phyloP scores from a whole-genome alignment of 768 basidiomycete species.

The Pisolithus microcarpus region DNA sequence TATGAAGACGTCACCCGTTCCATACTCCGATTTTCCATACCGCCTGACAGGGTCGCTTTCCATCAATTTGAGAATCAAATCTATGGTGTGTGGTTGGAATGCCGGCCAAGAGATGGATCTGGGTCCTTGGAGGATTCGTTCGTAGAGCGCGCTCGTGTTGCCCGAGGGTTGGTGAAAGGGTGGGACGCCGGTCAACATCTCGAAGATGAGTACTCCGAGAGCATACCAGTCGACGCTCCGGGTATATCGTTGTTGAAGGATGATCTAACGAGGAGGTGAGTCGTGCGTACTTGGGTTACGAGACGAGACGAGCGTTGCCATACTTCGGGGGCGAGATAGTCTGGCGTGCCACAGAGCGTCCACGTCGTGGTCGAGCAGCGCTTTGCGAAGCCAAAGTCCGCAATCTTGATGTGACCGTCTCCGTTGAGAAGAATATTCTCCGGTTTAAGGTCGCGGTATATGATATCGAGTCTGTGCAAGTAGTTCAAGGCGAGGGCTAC shows the following conservation, averaged over 20 bases:
- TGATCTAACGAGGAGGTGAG: conserved; percentile 42
- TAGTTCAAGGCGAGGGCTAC: conserved; percentile 90
- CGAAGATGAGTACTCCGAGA: conserved; percentile 91
- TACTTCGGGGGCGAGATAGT: conserved; percentile 95
- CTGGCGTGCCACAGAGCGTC: conserved; percentile 93
- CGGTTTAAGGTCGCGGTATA: conserved; percentile 96
- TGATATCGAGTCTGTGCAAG: conserved; percentile 79
- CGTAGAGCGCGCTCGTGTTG: conserved; percentile 83
- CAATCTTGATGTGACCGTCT: conserved; percentile 94
- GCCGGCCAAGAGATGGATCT: conserved; percentile 71
- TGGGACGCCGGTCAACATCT: conserved; percentile 94
- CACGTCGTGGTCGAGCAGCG: conserved; percentile 80
- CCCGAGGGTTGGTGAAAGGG: conserved; percentile 87
- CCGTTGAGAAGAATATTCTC: conserved; percentile 90
- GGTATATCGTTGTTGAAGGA: conserved; percentile 79
- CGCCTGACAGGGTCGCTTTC: conserved; percentile 83
- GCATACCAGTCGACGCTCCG: conserved; percentile 99
- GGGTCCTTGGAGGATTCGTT: conserved; percentile 80
- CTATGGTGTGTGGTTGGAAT: conserved; percentile 69
- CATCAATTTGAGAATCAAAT: conserved; percentile 86
- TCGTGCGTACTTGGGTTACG: neutral
- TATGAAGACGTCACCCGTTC: conserved; percentile 84
- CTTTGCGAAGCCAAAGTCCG: conserved; percentile 97
- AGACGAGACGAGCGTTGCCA: conserved; percentile 13
- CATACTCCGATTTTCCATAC: conserved; percentile 83